Conservation (phyloP, 23 red algal genomes). For the Pyropia haitanensis region DNA sequence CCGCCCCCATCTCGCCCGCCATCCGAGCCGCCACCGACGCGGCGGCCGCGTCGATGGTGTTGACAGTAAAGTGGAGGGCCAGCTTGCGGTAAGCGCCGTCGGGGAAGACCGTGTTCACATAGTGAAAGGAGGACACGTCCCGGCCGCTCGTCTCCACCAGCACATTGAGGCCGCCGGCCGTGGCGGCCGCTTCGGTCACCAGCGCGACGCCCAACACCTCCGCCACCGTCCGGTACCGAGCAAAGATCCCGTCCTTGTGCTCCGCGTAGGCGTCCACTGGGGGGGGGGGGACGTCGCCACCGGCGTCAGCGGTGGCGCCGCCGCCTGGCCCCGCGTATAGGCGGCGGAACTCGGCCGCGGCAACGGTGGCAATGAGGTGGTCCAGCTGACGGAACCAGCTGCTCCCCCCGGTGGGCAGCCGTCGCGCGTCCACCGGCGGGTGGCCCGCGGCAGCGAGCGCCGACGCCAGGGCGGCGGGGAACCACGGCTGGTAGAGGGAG, state of each 20-base stretch:
- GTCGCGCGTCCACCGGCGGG: neutral
- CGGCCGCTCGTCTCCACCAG: neutral
- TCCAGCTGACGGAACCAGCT: slow-evolving; percentile 4
- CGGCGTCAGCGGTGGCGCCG: neutral
- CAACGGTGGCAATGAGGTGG: neutral
- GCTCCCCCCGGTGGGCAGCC: neutral
- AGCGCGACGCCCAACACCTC: neutral
- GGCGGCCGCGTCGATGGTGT: neutral
- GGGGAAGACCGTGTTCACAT: neutral
- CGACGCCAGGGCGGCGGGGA: neutral
- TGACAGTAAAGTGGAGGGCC: neutral
- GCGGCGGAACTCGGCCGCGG: neutral
- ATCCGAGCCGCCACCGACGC: neutral
- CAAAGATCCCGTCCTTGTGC: neutral
- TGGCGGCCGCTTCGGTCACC: neutral
- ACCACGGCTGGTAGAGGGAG: neutral
- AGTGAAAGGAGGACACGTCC: neutral
- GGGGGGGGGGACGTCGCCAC: too few species aligned
- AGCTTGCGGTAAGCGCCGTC: neutral
- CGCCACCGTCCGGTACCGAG: neutral
- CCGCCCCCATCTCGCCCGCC: neutral
- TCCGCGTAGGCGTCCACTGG: neutral
- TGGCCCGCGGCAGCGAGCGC: neutral
- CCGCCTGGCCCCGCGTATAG: neutral
- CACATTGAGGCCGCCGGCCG: neutral